phyloP scores from a whole-genome alignment of 768 basidiomycete genomes.

The Stropharia rugosoannulata region DNA sequence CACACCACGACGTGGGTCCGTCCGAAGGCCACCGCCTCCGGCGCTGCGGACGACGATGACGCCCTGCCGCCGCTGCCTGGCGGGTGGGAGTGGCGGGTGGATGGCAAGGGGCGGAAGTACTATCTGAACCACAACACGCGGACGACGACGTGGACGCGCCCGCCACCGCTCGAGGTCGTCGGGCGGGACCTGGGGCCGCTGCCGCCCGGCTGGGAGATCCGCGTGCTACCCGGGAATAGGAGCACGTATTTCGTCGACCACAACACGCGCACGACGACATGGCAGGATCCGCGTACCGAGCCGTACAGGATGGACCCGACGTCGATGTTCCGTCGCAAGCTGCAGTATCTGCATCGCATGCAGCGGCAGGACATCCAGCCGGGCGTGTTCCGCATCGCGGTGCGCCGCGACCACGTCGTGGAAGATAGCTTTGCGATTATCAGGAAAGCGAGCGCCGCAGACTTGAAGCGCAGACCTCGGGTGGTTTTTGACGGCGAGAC shows the following conservation, averaged over 20 bases:
- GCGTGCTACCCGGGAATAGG: conserved; percentile 77
- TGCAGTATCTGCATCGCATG: conserved; percentile 89
- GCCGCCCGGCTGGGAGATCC: conserved; percentile 85
- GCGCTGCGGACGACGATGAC: conserved; percentile 10
- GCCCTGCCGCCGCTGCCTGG: conserved; percentile 14
- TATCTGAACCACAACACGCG: conserved; percentile 24
- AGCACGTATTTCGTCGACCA: conserved; percentile 64
- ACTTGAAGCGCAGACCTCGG: conserved; percentile 64
- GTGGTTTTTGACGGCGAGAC: conserved; percentile 75
- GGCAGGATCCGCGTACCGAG: conserved; percentile 91
- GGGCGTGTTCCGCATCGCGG: conserved; percentile 81
- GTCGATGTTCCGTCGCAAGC: conserved; percentile 85
- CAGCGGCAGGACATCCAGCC: conserved; percentile 56
- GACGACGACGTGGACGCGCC: conserved; percentile 21
- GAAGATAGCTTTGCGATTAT: conserved; percentile 84
- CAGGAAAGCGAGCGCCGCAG: conserved; percentile 67
- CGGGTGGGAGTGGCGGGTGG: conserved; percentile 20
- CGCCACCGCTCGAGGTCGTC: conserved; percentile 26
- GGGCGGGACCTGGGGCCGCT: conserved; percentile 45
- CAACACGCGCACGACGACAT: conserved; percentile 87
- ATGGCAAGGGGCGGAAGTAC: conserved; percentile 18
- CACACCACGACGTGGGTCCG: conserved; percentile 79
- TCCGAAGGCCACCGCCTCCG: conserved; percentile 18
- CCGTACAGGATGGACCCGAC: conserved; percentile 76
- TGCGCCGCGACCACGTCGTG: conserved; percentile 73